Conservation (phyloP, 352 stramenopile genomes). For the Globisporangium acanthophoron region DNA sequence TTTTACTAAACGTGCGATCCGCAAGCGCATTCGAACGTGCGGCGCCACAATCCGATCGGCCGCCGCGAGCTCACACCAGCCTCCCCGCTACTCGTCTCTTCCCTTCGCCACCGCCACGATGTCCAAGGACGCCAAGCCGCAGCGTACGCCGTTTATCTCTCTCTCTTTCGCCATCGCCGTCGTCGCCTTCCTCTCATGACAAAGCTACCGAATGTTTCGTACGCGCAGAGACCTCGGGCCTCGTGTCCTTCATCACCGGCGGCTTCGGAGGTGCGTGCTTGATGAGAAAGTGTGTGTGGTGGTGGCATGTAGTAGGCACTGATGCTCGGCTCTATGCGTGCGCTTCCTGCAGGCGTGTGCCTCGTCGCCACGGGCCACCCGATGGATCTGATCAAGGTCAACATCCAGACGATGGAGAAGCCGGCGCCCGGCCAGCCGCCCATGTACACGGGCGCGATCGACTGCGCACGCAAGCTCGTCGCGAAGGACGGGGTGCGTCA, state of each 20-base stretch:
- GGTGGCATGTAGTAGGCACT: not conserved
- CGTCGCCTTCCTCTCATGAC: not conserved
- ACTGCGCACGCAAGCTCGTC: slow-evolving; percentile 92
- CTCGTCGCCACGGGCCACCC: slow-evolving; percentile 92
- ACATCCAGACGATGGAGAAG: slow-evolving; percentile 88
- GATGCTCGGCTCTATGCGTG: not conserved
- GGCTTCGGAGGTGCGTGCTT: slow-evolving; percentile 81
- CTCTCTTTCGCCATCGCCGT: slow-evolving; percentile 5
- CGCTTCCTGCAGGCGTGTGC: slow-evolving; percentile 62
- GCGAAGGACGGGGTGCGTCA: slow-evolving; percentile 85
- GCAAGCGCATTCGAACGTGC: slow-evolving; percentile 25
- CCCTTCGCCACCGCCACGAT: slow-evolving; percentile 5
- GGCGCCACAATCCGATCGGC: slow-evolving; percentile 7
- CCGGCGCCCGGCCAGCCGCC: slow-evolving; percentile 53
- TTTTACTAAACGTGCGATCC: slow-evolving; percentile 37
- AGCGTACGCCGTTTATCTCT: slow-evolving; percentile 7
- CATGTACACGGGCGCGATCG: slow-evolving; percentile 82
- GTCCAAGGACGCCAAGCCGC: slow-evolving; percentile 6
- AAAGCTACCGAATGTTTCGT: not conserved
- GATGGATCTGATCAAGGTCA: slow-evolving; percentile 95
- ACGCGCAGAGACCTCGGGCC: slow-evolving; percentile 56
- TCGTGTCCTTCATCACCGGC: slow-evolving; percentile 93
- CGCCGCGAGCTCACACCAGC: slow-evolving; percentile 1
- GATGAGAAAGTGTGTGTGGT: not conserved
- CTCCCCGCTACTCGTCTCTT: not conserved